Evolutionary conservation across 176 grass and related monocot species (phyloP), one percentile per base, ranked within the genome.

Genomic region (Zea luxurians): DNA sequence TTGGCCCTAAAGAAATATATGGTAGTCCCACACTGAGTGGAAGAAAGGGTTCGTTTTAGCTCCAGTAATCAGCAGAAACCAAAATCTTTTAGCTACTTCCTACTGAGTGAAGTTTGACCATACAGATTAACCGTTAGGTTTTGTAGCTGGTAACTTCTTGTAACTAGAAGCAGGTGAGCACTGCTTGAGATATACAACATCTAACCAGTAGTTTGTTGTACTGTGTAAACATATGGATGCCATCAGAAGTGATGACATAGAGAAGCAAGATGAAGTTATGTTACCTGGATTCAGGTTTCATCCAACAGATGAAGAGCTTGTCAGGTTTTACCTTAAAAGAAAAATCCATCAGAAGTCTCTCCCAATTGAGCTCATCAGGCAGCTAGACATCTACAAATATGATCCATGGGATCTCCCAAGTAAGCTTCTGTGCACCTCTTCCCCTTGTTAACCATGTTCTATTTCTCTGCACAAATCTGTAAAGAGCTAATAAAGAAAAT

Each of bases 351-450:
- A 95, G 76, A 91, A 90, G 67, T 84, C 90, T 82, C 92, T 99
- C 48, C 89, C 90, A 16, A 93, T 99, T 82, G 96, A 99, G 84
- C 96, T 99, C 53, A 99, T 99, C 52, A 89, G 92, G 83, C 92
- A 99, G 78, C 90, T 99, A 10, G 96, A 99, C 68, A 99, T 95
- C 83, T 99, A 99, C 90, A 99, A 99, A 75, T 93, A 93, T 77
- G 96, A 99, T 90, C 92, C 96, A 90, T 95, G 96, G 92, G 96
- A 99, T 92, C 92, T 99, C 86, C 92, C 96, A 95, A 99, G 96
- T 99, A 99, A 87, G 90, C 70, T 85, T 80, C 48, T 21, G 8
- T 79, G 27, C 68, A 55, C n/a, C 48, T 73, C 48, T 55, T 38
- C 13, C 27, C 71, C 55, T 66, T 38, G 16, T 76, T 52, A 66